phyloP scores from a whole-genome alignment of 2,329 filamentous ascomycete genomes.

The Gliomastix tumulicola region DNA sequence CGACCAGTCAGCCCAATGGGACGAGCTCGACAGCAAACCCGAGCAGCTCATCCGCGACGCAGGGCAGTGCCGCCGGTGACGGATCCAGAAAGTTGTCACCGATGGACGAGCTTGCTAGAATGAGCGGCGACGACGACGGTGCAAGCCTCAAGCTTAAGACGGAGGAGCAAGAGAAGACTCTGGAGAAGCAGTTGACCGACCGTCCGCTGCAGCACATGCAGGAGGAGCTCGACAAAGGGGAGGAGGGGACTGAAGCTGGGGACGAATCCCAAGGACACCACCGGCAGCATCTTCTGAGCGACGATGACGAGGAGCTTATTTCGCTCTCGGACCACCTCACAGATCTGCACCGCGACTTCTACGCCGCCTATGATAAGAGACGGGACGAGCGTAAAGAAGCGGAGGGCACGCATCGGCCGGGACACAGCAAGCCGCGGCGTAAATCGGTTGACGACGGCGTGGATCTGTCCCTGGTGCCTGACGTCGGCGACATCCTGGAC shows the following conservation, averaged over 20 bases:
- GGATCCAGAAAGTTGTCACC: slow-evolving; percentile 41
- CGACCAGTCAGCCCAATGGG: slow-evolving; percentile 10
- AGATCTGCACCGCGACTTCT: slow-evolving; percentile 72
- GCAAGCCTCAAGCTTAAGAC: slow-evolving; percentile 66
- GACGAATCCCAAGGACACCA: slow-evolving; percentile 25
- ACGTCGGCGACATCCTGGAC: slow-evolving; percentile 80
- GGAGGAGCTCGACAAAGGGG: slow-evolving; percentile 79
- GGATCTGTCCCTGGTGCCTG: slow-evolving; percentile 57
- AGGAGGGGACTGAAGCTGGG: slow-evolving; percentile 24
- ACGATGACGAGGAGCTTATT: slow-evolving; percentile 79
- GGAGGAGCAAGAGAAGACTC: slow-evolving; percentile 77
- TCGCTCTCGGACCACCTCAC: slow-evolving; percentile 71
- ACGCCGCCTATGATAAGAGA: slow-evolving; percentile 68
- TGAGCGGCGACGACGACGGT: slow-evolving; percentile 65
- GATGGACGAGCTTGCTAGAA: slow-evolving; percentile 69
- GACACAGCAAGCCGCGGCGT: slow-evolving; percentile 21
- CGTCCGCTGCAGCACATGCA: slow-evolving; percentile 88
- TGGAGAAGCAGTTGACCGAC: slow-evolving; percentile 85
- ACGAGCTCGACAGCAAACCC: slow-evolving; percentile 5
- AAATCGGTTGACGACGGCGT: slow-evolving; percentile 30
- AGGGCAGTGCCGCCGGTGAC: slow-evolving; percentile 6
- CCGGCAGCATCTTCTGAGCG: slow-evolving; percentile 72
- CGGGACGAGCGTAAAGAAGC: slow-evolving; percentile 24
- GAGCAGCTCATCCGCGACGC: background rate
- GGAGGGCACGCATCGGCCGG: slow-evolving; percentile 23